Evolutionary conservation across 192 early-diverging fungal species (phyloP), one percentile per base, ranked within the genome.

Genomic region (Linnemannia elongata): DNA sequence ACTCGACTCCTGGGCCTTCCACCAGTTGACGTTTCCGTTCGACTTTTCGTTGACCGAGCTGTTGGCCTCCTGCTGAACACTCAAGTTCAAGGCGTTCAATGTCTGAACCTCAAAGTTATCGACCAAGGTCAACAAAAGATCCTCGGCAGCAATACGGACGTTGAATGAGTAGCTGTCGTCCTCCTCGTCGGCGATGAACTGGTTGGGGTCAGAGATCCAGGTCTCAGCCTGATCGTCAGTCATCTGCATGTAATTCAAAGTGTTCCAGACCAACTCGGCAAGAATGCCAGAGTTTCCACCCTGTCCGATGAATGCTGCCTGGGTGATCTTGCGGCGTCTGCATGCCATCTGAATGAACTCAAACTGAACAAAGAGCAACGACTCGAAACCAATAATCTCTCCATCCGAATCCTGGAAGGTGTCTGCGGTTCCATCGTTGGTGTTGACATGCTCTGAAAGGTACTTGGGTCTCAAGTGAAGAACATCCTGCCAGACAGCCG

Each of bases 121-220:
- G 12, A 88, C 60, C 20, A 96, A 80, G 6, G 92, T 77, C 90
- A 92, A 69, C 9, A 84, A 83, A 24, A 96, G 88, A 85, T 97
- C 96, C 60, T 95, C 92, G 13, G 95, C 94, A 41, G 96, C 94
- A 24, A 97, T 93, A 68, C 97, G 93, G 68, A 97, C 95, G 76
- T 94, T 98, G 83, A 95, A 98, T n/a, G 89, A 94, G 54, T 94
- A 93, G 2, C 94, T 94, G 73, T 97, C 97, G 69, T 98, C 97
- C 69, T 98, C 96, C 71, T 97, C 96, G 75, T 98, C 97, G 30
- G 96, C 95, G 42, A 98, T 94, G 82, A 94, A 98, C 83, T 97
- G 93, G 77, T 97, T 96, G 69, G 96, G 93, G 82, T 98, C 97
- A 44, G 91, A 88, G 8, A 90, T 88, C 97, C 97, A 98, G 63